Evolutionary conservation across 1,284 basidiomycete species (phyloP), one percentile per base, ranked within the genome.

Genomic region (Leccinum subspadiceum): DNA sequence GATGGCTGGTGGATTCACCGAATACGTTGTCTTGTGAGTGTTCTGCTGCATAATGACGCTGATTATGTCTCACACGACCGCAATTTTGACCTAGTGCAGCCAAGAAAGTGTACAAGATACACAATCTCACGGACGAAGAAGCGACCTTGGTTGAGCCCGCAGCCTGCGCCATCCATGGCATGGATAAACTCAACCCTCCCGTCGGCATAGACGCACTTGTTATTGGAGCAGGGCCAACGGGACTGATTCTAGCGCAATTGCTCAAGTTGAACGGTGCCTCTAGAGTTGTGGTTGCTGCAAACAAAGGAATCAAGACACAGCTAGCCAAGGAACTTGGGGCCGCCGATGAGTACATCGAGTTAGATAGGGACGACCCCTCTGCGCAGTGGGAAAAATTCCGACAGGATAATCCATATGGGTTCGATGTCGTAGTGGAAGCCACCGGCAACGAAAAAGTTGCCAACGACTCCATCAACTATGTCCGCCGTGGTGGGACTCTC

Each of bases 351-450:
- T 93, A 92, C 70, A 79, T 94, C 66, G 91, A 93, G 70, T 78
- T 94, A 31, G 89, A 93, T 70, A 76, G 91, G 62, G 68, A 80
- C 58, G 79, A 90, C 68, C 86, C 90, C n/a, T 79, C 79, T 33
- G 75, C 79, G 4, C 90, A 93, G 68, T 94, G 91, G 92, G 79
- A 79, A 53, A 76, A 87, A 73, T 73, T 94, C 66, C 90, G 85
- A 78, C 76, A 84, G 70, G 84, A 88, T 62, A 83, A 93, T 73
- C 89, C 89, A 33, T 87, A 89, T 69, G 91, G 92, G 20, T 94
- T 94, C 71, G 92, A 94, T 71, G 85, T 93, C 26, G 93, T 94
- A 46, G 90, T 83, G 61, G 92, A 94, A 75, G 92, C 91, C 48
- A 93, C 92, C 4, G 92, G 92, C 61, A 84, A 86, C 46, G 89